Evolutionary conservation across 192 early-diverging fungal genomes (phyloP).

Genomic region (Gigaspora rosea): DNA sequence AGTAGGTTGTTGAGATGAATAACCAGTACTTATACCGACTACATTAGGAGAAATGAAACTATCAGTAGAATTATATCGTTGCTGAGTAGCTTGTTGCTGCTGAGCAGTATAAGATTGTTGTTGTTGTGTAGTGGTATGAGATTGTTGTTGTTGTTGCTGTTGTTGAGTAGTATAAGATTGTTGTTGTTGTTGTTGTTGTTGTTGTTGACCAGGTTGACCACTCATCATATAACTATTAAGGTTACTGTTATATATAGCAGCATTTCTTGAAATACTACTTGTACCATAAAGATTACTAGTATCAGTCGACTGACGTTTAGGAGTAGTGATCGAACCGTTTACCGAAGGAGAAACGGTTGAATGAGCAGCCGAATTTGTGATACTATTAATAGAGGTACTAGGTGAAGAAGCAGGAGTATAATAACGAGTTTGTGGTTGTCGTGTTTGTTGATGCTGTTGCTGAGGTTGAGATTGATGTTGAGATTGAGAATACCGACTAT

Average conservation of each 20-base stretch:
- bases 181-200: slow-evolving; percentile 33
- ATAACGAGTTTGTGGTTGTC: slow-evolving; percentile 12
- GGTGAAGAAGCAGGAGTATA: not conserved
- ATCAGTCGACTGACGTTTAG: slow-evolving; percentile 30
- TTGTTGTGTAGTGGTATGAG: too few relatives aligned
- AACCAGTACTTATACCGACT: not conserved
- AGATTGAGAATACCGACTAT: slow-evolving; percentile 1
- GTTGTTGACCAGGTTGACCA: slow-evolving; percentile 22
- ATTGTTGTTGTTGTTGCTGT: slow-evolving; percentile 20
- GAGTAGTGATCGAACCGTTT: not conserved
- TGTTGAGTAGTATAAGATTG: slow-evolving; percentile 17
- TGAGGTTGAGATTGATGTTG: slow-evolving; percentile 32
- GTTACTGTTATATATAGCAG: slow-evolving; percentile 4
- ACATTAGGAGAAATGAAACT: slow-evolving; percentile 14
- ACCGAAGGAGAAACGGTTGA: not conserved
- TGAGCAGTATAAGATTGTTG: too few relatives aligned
- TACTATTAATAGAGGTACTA: slow-evolving; percentile 16
- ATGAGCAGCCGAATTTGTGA: not conserved
- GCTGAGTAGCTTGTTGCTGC: slow-evolving; percentile 28
- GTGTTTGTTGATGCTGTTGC: slow-evolving; percentile 34
- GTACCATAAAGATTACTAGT: not conserved
- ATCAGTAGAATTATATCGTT: slow-evolving; percentile 18
- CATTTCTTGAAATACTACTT: slow-evolving; percentile 22
- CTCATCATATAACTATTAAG: slow-evolving; percentile 17
- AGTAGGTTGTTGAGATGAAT: slow-evolving; percentile 19